phyloP scores from a whole-genome alignment of 1,284 basidiomycete genomes.

The Kwoniella shivajii region DNA sequence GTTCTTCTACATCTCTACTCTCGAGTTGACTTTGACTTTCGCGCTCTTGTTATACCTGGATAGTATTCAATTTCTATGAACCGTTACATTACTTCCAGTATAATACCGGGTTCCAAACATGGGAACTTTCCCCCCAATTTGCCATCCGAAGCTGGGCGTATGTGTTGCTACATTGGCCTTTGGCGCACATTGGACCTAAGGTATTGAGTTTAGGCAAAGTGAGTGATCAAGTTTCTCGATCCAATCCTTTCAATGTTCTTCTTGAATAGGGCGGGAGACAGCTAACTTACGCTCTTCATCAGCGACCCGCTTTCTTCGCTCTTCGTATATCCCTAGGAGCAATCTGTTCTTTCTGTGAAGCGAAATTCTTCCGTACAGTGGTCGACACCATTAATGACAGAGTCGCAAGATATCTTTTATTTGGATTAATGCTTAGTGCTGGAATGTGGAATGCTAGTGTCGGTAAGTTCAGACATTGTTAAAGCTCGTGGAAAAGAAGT shows the following conservation, averaged over 20 bases:
- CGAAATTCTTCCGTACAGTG: constrained; percentile 79
- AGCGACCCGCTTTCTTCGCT: constrained; percentile 68
- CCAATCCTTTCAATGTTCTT: too few species aligned
- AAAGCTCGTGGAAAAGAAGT: neutral
- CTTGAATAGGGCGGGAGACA: neutral
- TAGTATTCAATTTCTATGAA: constrained; percentile 99
- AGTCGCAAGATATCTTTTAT: constrained; percentile 87
- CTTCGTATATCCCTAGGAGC: constrained; percentile 77
- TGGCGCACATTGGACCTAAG: constrained; percentile 47
- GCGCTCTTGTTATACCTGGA: too few species aligned
- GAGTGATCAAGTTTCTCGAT: constrained; percentile 6
- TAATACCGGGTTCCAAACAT: constrained; percentile 91
- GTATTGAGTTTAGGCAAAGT: constrained; percentile 56
- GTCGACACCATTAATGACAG: constrained; percentile 81
- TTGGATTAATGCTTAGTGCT: constrained; percentile 78
- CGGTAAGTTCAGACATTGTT: constrained; percentile 59
- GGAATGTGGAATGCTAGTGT: constrained; percentile 92
- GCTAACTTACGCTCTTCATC: neutral
- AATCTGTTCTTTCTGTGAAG: constrained; percentile 77
- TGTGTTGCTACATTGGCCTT: constrained; percentile 68
- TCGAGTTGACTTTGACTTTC: neutral
- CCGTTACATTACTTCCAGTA: constrained; percentile 86
- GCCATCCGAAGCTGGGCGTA: constrained; percentile 95
- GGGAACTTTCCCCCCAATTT: constrained; percentile 91
- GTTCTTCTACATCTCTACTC: neutral